phyloP scores from a whole-genome alignment of 2,329 filamentous ascomycete species.

The Cytospora chrysosperma region DNA sequence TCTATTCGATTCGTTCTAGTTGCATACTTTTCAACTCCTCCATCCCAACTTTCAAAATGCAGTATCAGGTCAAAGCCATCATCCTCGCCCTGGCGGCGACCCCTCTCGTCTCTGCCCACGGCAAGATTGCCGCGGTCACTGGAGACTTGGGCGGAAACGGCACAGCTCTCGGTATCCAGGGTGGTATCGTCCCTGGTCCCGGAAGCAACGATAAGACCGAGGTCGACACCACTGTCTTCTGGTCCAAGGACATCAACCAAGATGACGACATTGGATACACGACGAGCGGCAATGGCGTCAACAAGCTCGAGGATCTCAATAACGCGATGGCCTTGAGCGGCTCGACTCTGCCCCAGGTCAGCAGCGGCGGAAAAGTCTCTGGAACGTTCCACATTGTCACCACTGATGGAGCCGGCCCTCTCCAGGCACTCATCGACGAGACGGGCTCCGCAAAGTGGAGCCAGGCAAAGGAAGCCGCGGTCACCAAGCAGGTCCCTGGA shows the following conservation, averaged over 20 bases:
- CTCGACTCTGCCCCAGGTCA: slow-evolving; percentile 27
- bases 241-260: slow-evolving; percentile 30
- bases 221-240: slow-evolving; percentile 46
- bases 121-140: slow-evolving; percentile 29
- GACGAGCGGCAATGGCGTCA: slow-evolving; percentile 21
- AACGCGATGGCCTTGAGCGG: slow-evolving; percentile 22
- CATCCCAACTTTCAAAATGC: slow-evolving; percentile 29
- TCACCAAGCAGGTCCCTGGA: slow-evolving; percentile 22
- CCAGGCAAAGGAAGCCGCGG: slow-evolving; percentile 23
- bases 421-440: slow-evolving; percentile 27
- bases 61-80: slow-evolving; percentile 29
- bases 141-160: slow-evolving; percentile 40
- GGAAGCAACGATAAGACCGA: slow-evolving; percentile 35
- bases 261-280: slow-evolving; percentile 25
- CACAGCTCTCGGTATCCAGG: slow-evolving; percentile 40
- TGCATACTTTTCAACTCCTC: neutral
- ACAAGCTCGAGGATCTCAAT: slow-evolving; percentile 19
- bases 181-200: slow-evolving; percentile 34
- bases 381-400: slow-evolving; percentile 28
- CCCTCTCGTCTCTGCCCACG: slow-evolving; percentile 33
- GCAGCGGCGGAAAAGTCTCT: neutral
- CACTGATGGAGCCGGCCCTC: slow-evolving; percentile 26
- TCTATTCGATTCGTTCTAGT: neutral
- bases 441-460: slow-evolving; percentile 26
- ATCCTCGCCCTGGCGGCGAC: slow-evolving; percentile 27